Base-by-base conservation (phyloP, 129 eudicot species). In the Rutidosis leptorrhynchoides region DNA sequence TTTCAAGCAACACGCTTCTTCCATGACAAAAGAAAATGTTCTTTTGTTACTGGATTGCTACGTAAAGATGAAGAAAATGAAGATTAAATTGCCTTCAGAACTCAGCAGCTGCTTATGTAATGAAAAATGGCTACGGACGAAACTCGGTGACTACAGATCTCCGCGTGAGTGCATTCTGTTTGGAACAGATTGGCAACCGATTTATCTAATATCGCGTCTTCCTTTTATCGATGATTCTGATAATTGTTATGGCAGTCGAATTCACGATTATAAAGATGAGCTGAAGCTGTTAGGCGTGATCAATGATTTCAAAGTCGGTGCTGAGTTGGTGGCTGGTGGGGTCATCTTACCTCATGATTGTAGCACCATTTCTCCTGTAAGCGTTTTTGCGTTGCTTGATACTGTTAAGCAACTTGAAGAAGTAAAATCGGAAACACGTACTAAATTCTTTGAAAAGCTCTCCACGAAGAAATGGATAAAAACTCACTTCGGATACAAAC, bases 141-240 rank as follows among this genome's bases (percentile, higher is more conserved):
- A 80, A 28, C 80, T 81, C 21, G 84, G 80, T 51, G 87, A 75
- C 29, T 78, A 62, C 80, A 65, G 80, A 67, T 56, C 64, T 40
- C 87, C 91, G 11, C 52, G 37, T 2, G 79, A 79, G 2, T 85
- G 87, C 63, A 70, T 80, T 54, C 77, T 85, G 22, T 82, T 43
- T 55, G 52, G 71, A 33, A 29, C 32, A 5, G 73, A 58, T 64
- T 85, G 90, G 90, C 56, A 68, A 19, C 46, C 80, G 2, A 65
- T 82, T 54, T 72, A 81, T 48, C 52, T 58, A 17, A 79, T 85
- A 15, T 59, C 79, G 5, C 46, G 28, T 2, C 83, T 85, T 64
- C 90, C 87, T 4, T 85, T 81, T 65, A 76, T 82, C 58, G 90
- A 82, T 63, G 90, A 81, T 33, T 65, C 69, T 23, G 77, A 79